Percentiles rank a stretch among this genome's conserved stretches.
phyloP scores from a whole-genome alignment of 1,139 yeast genomes.

The Lodderomyces jiufengensis region DNA sequence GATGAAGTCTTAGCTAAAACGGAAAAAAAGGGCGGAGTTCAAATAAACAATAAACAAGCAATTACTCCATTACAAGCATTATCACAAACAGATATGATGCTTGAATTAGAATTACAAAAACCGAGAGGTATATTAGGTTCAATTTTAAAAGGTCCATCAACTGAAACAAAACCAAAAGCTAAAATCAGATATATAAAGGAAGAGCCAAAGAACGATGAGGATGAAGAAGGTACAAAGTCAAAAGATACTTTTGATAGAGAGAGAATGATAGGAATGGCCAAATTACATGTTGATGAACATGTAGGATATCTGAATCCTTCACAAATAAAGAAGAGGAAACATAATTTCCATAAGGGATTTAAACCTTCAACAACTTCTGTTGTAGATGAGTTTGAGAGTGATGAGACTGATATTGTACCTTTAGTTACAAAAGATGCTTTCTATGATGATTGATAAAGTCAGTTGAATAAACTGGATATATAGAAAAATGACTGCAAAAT shows the following conservation, averaged over 20 bases:
- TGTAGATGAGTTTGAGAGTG: slow-evolving; percentile 4
- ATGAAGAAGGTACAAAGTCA: not conserved
- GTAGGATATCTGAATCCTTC: slow-evolving; percentile 13
- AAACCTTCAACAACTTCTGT: not conserved
- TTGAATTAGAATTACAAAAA: slow-evolving; percentile 7
- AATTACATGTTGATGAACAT: slow-evolving; percentile 6
- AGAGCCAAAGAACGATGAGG: not conserved
- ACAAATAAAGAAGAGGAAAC: slow-evolving; percentile 10
- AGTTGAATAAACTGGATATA: no score
- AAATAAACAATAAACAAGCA: slow-evolving; percentile 33
- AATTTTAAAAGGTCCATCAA: slow-evolving; percentile 12
- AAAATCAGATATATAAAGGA: slow-evolving; percentile 2
- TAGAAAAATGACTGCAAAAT: no score
- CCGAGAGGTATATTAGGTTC: slow-evolving; percentile 11
- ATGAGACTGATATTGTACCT: not conserved
- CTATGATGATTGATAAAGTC: slow-evolving; percentile 3
- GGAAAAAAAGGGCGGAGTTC: no score
- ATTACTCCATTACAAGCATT: slow-evolving; percentile 30
- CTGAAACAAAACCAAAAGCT: slow-evolving; percentile 7
- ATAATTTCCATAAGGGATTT: slow-evolving; percentile 5
- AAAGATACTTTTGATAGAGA: slow-evolving; percentile 2
- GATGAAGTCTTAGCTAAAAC: no score
- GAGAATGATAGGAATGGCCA: slow-evolving; percentile 3
- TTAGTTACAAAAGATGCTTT: slow-evolving; percentile 6
- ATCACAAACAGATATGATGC: no score